Evolutionary conservation across 106 monocot species (phyloP).

Genomic region (Allium cepa): DNA sequence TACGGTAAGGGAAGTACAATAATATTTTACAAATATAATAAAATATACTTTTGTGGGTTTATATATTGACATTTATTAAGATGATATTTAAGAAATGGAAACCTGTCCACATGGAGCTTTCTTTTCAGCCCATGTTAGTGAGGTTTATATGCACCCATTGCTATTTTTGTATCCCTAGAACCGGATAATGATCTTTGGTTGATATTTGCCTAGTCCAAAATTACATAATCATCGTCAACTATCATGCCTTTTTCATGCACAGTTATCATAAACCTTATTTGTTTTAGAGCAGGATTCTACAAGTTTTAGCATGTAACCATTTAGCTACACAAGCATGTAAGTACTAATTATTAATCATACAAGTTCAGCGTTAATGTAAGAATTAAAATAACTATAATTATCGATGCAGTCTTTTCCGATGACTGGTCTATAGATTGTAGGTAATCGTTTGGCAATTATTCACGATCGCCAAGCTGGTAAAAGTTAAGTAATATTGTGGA

Average conservation of each 20-base stretch:
- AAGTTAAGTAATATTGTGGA: slow-evolving; percentile 76
- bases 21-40: too few species aligned
- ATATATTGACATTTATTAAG: too few species aligned
- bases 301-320: background rate
- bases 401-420: slow-evolving; percentile 33
- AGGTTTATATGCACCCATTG: slow-evolving; percentile 80
- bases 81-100: background rate
- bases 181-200: slow-evolving; percentile 79
- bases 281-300: slow-evolving; percentile 36
- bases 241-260: slow-evolving; percentile 91
- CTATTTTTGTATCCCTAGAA: slow-evolving; percentile 77
- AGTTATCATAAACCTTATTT: slow-evolving; percentile 78
- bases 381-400: slow-evolving; percentile 8
- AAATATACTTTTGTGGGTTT: too few species aligned
- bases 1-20: too few species aligned
- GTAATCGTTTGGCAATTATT: slow-evolving; percentile 22
- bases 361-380: too few species aligned
- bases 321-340: background rate
- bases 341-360: too few species aligned
- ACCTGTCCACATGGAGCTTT: slow-evolving; percentile 74
- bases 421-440: slow-evolving; percentile 14
- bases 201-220: slow-evolving; percentile 81
- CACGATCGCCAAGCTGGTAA: slow-evolving; percentile 69
- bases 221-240: slow-evolving; percentile 83
- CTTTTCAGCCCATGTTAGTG: slow-evolving; percentile 49